Base-by-base conservation (phyloP, 2,329 filamentous ascomycete species). In the Microdochium trichocladiopsis region DNA sequence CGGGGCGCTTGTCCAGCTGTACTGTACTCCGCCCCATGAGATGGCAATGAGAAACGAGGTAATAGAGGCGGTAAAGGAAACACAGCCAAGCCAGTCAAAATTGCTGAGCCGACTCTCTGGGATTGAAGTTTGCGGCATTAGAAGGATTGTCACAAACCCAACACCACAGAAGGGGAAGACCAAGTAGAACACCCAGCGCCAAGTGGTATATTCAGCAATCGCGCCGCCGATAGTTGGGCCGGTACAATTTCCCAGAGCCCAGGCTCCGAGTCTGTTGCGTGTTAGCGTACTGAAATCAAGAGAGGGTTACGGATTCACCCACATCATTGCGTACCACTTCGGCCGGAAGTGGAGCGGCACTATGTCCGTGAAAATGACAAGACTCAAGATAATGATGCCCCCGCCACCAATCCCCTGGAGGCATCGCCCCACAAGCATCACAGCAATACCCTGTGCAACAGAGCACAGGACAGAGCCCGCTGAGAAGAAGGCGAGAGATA, bases 171-270 rank as follows among this genome's bases (percentile, higher is more conserved):
- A 57, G 25, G 65, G 66, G 9, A 67, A 56, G 49, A 65, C 65
- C 22, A 69, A 54, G 52, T 67, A 72, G 54, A 79, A 79, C 23
- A 66, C 63, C 70, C n/a, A n/a, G n/a, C n/a, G n/a, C n/a, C n/a
- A n/a, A n/a, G n/a, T n/a, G n/a, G n/a, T n/a, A n/a, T n/a, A n/a
- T n/a, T n/a, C n/a, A n/a, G n/a, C n/a, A n/a, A n/a, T n/a, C n/a
- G n/a, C n/a, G n/a, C n/a, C n/a, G n/a, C n/a, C n/a, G n/a, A n/a
- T n/a, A n/a, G n/a, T n/a, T n/a, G n/a, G n/a, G n/a, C n/a, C n/a
- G n/a, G n/a, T n/a, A n/a, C n/a, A n/a, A n/a, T n/a, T n/a, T n/a
- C n/a, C n/a, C n/a, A n/a, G n/a, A n/a, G n/a, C 71, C 50, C 62
- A 65, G 1, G 68, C 56, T n/a, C 28, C 28, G 28, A 33, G 28